Evolutionary conservation across 495 filamentous ascomycete genomes (phyloP).

Genomic region (Podospora pseudocomata): DNA sequence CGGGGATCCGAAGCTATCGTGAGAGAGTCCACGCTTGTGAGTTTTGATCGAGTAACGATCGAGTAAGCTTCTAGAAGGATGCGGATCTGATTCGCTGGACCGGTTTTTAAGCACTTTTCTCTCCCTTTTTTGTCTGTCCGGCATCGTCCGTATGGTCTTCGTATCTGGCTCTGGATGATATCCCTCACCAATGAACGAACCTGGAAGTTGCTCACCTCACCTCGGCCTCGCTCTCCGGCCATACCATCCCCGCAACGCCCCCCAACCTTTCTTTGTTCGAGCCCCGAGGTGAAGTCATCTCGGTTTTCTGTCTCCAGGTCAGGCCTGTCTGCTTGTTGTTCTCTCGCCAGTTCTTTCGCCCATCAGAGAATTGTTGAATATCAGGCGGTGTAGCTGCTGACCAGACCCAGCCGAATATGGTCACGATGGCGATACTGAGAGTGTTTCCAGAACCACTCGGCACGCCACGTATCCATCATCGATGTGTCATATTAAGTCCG

Average conservation of each 20-base stretch:
- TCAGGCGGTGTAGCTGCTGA: neutral
- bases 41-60: conserved; percentile 41
- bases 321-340: neutral
- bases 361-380: neutral
- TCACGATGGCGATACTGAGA: neutral
- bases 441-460: neutral
- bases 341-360: neutral
- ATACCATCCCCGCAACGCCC: neutral
- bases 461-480: neutral
- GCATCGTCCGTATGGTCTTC: neutral
- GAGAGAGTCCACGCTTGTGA: conserved; percentile 8
- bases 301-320: neutral
- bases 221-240: neutral
- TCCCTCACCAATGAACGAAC: neutral
- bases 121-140: neutral
- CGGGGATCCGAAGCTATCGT: conserved; percentile 25
- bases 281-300: neutral
- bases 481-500: neutral
- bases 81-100: conserved; percentile 23
- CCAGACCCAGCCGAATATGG: neutral
- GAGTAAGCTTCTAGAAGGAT: conserved; percentile 27
- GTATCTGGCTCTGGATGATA: neutral
- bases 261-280: neutral
- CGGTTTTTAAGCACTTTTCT: neutral
- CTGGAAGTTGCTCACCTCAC: neutral